Evolutionary conservation across 352 stramenopile genomes (phyloP).

Genomic region (Paralagenidium karlingii): DNA sequence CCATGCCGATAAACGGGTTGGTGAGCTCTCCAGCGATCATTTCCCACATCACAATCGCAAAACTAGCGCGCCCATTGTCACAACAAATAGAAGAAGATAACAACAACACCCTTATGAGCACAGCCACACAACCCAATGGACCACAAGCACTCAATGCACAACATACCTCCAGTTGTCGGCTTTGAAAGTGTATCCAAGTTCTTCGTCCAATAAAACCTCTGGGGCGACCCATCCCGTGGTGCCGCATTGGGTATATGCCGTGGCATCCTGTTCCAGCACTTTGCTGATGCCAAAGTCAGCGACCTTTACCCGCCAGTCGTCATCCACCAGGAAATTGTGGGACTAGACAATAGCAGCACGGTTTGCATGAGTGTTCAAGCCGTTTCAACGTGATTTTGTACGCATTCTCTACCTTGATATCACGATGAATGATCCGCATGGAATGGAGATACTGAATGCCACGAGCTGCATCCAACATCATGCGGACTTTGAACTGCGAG

Average conservation of each 20-base stretch:
- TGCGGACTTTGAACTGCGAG: conserved; percentile 77
- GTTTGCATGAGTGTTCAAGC: too few relatives aligned
- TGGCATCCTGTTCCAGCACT: conserved; percentile 67
- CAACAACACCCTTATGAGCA: not conserved
- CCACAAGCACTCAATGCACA: not conserved
- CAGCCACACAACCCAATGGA: too few relatives aligned
- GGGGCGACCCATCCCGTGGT: conserved; percentile 82
- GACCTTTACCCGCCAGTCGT: conserved; percentile 84
- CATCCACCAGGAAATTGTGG: conserved; percentile 84
- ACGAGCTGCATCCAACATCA: conserved; percentile 80
- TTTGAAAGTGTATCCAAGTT: conserved; percentile 82
- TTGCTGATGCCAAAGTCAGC: conserved; percentile 86
- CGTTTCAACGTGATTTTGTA: conserved; percentile 1
- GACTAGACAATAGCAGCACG: conserved; percentile 27
- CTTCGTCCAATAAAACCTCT: conserved; percentile 81
- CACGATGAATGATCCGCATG: conserved; percentile 77
- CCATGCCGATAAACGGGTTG: conserved; percentile 84
- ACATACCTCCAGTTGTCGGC: conserved; percentile 81
- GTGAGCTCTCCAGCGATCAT: conserved; percentile 72
- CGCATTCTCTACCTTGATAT: conserved; percentile 61
- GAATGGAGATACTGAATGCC: conserved; percentile 86
- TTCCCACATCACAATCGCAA: conserved; percentile 86
- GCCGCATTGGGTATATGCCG: conserved; percentile 76
- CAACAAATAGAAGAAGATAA: not conserved
- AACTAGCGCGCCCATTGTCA: conserved; percentile 19